These are phyloP conservation scores for Clarireedia monteithiana DNA, from an alignment of 2,329 filamentous ascomycete genomes.

Conservation along the genomic window DNA sequence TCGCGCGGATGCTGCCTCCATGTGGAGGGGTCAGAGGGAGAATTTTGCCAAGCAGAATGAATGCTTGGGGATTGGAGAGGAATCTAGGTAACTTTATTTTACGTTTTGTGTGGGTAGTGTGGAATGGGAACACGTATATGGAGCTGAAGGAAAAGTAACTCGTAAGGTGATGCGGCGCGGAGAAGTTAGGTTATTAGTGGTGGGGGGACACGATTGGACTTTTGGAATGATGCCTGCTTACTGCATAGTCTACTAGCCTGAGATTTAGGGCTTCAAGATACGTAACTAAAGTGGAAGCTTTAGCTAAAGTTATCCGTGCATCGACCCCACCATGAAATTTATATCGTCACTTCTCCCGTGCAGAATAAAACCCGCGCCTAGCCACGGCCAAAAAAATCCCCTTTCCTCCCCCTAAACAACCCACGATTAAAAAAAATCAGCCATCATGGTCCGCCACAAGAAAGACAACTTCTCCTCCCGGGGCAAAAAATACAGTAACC, in stretches of 20 bases:
- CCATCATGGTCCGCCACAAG: slow-evolving; percentile 84
- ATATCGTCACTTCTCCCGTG: neutral
- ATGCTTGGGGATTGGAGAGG: neutral
- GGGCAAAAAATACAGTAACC: slow-evolving; percentile 62
- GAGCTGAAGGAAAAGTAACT: neutral
- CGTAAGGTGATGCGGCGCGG: slow-evolving; percentile 1
- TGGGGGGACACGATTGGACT: slow-evolving; percentile 6
- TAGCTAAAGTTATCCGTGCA: neutral
- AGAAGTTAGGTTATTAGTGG: neutral
- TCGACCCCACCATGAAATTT: neutral
- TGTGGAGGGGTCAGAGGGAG: slow-evolving; percentile 30
- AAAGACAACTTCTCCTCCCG: slow-evolving; percentile 66
- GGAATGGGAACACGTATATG: neutral
- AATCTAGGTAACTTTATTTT: neutral
- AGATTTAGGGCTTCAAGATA: neutral
- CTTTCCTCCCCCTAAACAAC: neutral
- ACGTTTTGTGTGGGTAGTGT: neutral
- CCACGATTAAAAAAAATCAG: neutral
- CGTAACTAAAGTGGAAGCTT: neutral
- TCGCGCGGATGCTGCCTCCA: slow-evolving; percentile 94
- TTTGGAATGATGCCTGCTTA: slow-evolving; percentile 5
- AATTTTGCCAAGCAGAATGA: slow-evolving; percentile 13
- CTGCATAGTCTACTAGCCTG: neutral
- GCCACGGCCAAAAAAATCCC: neutral
- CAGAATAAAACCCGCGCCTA: neutral